Evolutionary conservation across 345 rosid species (phyloP).

Genomic region (Rhodomyrtus tomentosa): DNA sequence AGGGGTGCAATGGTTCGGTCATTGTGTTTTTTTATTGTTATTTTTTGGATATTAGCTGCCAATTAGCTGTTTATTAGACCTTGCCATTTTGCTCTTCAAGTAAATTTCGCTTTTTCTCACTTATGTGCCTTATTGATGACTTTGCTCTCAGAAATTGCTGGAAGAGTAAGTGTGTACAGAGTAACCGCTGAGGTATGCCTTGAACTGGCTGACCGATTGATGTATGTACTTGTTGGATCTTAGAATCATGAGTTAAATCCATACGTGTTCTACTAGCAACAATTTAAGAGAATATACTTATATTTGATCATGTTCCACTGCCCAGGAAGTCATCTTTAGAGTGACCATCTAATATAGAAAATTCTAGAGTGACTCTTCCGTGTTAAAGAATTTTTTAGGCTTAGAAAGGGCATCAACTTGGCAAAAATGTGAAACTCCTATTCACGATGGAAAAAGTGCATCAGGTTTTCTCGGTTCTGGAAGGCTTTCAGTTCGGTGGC

Average conservation of each 20-base stretch:
- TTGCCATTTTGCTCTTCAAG: background rate
- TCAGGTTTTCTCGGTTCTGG: background rate
- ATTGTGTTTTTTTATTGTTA: background rate
- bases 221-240: background rate
- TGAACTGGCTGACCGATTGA: background rate
- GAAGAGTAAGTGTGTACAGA: slow-evolving; percentile 21
- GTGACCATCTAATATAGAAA: background rate
- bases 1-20: background rate
- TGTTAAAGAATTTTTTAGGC: background rate
- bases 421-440: background rate
- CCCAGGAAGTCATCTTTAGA: background rate
- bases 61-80: background rate
- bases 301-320: background rate
- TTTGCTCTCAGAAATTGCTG: slow-evolving; percentile 17
- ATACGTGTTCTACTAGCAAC: background rate
- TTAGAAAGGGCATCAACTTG: background rate
- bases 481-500: background rate
- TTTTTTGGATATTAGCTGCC: background rate
- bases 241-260: background rate
- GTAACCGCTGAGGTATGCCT: slow-evolving; percentile 27
- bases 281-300: background rate
- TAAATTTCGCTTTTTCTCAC: background rate
- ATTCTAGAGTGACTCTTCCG: background rate
- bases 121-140: background rate
- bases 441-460: background rate